phyloP scores from a whole-genome alignment of 2,329 filamentous ascomycete genomes.

The Teratosphaeria nubilosa region DNA sequence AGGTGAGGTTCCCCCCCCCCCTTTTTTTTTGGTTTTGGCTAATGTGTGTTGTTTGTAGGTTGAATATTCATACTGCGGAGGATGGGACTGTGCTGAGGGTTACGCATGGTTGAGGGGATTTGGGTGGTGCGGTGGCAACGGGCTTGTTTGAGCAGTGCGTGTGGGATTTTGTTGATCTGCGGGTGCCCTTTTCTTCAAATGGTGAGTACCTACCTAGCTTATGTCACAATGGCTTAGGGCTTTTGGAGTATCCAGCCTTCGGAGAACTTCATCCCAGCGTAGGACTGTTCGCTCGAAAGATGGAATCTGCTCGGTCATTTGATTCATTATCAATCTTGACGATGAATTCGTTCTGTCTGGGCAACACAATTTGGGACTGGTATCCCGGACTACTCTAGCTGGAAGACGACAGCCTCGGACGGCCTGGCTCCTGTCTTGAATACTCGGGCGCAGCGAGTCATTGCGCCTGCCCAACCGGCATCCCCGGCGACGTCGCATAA shows the following conservation, averaged over 20 bases:
- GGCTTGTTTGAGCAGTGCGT: no score
- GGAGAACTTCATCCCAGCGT: no score
- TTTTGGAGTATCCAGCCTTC: no score
- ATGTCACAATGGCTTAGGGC: no score
- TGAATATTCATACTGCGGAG: constrained; percentile 41
- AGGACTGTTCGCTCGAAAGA: no score
- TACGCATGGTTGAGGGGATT: constrained; percentile 34
- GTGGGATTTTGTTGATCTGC: no score
- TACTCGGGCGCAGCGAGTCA: constrained; percentile 2
- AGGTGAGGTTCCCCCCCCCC: constrained; percentile 19
- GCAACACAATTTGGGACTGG: background rate
- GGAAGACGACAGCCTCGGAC: background rate
- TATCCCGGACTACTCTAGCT: background rate
- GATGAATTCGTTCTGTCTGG: background rate
- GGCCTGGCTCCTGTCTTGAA: background rate
- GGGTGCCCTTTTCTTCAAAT: no score
- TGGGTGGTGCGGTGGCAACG: background rate
- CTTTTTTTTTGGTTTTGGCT: background rate
- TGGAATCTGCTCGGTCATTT: background rate
- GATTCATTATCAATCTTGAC: background rate
- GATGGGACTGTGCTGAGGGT: constrained; percentile 41
- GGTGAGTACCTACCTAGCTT: no score
- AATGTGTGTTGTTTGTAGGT: constrained; percentile 11
- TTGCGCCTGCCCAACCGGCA: constrained; percentile 1
- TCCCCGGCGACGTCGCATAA: background rate